Evolutionary conservation across 164 flowering plant species (phyloP).

Genomic region (Vitis labrusca): DNA sequence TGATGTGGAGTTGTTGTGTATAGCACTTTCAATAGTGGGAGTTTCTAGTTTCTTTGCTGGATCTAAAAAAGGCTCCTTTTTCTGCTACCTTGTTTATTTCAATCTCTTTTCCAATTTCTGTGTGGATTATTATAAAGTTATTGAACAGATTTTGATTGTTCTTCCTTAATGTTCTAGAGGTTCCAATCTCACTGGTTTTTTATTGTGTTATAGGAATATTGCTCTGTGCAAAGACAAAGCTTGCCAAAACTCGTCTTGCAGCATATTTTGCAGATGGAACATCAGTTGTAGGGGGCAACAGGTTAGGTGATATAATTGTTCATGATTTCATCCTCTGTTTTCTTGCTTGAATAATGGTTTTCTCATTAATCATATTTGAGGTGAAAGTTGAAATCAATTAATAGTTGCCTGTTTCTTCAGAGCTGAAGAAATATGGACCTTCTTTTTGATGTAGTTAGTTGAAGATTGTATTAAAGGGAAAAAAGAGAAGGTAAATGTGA

Average conservation of each 20-base stretch:
- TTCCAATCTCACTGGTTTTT: not conserved
- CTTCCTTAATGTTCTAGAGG: not conserved
- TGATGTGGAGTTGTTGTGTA: not conserved
- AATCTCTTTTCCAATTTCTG: not conserved
- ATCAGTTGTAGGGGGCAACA: constrained; percentile 40
- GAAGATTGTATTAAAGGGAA: too few relatives aligned
- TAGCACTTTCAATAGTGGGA: not conserved
- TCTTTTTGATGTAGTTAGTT: too few relatives aligned
- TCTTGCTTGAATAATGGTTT: not conserved
- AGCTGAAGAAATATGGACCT: too few relatives aligned
- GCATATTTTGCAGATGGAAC: constrained; percentile 94
- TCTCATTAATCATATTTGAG: too few relatives aligned
- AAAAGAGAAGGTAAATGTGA: too few relatives aligned
- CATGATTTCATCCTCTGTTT: not conserved
- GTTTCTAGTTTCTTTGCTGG: not conserved
- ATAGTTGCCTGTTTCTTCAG: too few relatives aligned
- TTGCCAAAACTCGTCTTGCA: constrained; percentile 75
- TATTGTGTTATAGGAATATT: constrained; percentile 56
- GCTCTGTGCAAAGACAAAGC: constrained; percentile 92
- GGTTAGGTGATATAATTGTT: constrained; percentile 31
- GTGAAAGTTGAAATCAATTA: too few relatives aligned
- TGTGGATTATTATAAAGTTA: not conserved
- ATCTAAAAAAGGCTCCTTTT: not conserved
- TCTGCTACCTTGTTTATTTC: not conserved
- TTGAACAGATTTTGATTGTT: not conserved